Base-by-base conservation (phyloP, 257 asterid genomes). In the Jacaranda mimosifolia region DNA sequence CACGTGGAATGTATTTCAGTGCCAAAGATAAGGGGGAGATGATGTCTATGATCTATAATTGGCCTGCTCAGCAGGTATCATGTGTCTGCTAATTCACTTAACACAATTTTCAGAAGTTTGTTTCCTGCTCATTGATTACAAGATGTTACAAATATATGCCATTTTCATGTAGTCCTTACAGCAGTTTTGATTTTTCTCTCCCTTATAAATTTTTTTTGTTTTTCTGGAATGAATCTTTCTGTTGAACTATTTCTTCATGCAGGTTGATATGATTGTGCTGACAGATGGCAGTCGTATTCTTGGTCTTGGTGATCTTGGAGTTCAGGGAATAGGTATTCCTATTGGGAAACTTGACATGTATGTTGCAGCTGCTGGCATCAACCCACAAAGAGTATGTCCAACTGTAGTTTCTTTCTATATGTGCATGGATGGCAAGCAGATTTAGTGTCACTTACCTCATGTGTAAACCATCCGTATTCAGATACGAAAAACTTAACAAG, bases 291-390 rank as follows among this genome's bases (percentile, higher is more conserved):
- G 99, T 72, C 97, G 99, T 65, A 96, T 96, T 77, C 99, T 96
- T 91, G 99, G 99, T 70, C 97, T 96, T 32, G 99, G 99, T 70
- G 99, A 96, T 86, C 98, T 96, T 83, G 99, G 99, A 83, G 98
- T 96, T 83, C 99, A 96, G 86, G 99, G 99, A 81, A 96, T 96
- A 76, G 98, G 97, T 72, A 96, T 96, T 63, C 98, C 99, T 7
- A 85, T 96, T 76, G 99, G 99, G 75, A 96, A 96, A 81, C 99
- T 96, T 83, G 99, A 96, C 85, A 91, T 96, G 91, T 96, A 96
- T 81, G 99, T 96, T 67, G 98, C 99, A 36, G 99, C 99, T 82
- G 99, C 99, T 81, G 99, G 99, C 80, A 96, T 96, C 90, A 91
- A 96, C 82, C 99, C 99, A 70, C 97, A 91, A 84, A 88, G 93